Evolutionary conservation across 768 basidiomycete species (phyloP).

Genomic region (Kwoniella sp.): DNA sequence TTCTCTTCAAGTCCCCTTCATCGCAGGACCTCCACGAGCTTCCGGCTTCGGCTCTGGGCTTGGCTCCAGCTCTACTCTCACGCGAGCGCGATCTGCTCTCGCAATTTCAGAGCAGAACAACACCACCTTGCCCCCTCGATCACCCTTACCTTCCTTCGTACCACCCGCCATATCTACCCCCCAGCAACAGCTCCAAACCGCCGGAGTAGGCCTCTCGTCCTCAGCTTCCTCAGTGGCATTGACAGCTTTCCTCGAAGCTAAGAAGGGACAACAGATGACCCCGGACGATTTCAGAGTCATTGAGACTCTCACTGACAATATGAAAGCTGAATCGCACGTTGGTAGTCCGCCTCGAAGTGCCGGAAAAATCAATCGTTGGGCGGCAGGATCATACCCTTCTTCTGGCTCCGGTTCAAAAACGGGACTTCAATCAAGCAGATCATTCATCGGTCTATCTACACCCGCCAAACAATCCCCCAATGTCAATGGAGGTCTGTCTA

Average conservation of each 20-base stretch:
- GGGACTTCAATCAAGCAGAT: conserved; percentile 4
- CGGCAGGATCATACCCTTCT: conserved; percentile 30
- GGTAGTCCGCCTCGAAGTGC: conserved; percentile 8
- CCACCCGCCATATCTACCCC: conserved; percentile 2
- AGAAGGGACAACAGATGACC: conserved; percentile 34
- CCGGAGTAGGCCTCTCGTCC: conserved; percentile 5
- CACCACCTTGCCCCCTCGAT: conserved; percentile 2
- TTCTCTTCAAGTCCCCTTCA: background rate
- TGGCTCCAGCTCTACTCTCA: background rate
- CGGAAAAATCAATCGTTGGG: conserved; percentile 28
- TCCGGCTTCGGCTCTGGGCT: background rate
- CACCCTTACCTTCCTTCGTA: conserved; percentile 17
- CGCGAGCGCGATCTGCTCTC: background rate
- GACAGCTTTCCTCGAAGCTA: conserved; percentile 41
- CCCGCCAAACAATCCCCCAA: conserved; percentile 8
- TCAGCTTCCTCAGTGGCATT: conserved; percentile 38
- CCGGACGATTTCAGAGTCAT: conserved; percentile 40
- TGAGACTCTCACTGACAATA: conserved; percentile 35
- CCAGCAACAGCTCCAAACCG: background rate
- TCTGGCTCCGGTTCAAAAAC: no score
- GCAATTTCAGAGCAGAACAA: background rate
- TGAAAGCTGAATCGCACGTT: conserved; percentile 33
- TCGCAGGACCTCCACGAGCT: background rate
- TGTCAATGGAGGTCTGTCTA: background rate
- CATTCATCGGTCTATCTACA: conserved; percentile 10